These are phyloP conservation scores for Westerdykella sp. DNA, from an alignment of 2,329 filamentous ascomycete genomes.

Conservation along the genomic window DNA sequence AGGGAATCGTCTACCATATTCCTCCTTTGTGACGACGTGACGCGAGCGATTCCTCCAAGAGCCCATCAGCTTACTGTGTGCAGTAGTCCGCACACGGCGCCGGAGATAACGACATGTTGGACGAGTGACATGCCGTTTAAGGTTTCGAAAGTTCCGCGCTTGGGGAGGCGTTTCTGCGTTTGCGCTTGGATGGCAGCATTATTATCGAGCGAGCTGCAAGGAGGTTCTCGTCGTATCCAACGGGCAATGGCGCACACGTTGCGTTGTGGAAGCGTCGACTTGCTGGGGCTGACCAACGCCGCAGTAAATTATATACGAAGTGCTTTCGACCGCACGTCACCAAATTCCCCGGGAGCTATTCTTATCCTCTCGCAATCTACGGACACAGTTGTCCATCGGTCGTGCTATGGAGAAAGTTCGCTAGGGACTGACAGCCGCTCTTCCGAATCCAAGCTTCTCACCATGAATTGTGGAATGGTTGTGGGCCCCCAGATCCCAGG, in stretches of 20 bases:
- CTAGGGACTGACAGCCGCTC: constrained; percentile 25
- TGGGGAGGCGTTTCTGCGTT: not conserved
- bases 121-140: not conserved
- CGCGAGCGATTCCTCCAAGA: not conserved
- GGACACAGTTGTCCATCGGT: constrained; percentile 4
- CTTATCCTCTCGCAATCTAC: constrained; percentile 3
- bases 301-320: not conserved
- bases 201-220: not conserved
- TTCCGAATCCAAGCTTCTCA: constrained; percentile 26
- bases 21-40: constrained; percentile 5
- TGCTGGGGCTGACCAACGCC: not conserved
- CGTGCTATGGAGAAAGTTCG: constrained; percentile 7
- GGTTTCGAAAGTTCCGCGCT: not conserved
- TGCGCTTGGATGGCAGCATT: not conserved
- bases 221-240: too few species aligned
- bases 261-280: not conserved
- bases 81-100: not conserved
- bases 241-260: too few species aligned
- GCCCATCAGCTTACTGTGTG: not conserved
- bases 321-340: not conserved
- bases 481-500: constrained; percentile 8
- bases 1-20: constrained; percentile 5
- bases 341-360: constrained; percentile 2
- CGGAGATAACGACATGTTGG: not conserved
- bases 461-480: constrained; percentile 10